Evolutionary conservation across 2,329 filamentous ascomycete genomes (phyloP), one percentile per base, ranked within the genome.

Genomic region (Cucurbitaria berberidis): DNA sequence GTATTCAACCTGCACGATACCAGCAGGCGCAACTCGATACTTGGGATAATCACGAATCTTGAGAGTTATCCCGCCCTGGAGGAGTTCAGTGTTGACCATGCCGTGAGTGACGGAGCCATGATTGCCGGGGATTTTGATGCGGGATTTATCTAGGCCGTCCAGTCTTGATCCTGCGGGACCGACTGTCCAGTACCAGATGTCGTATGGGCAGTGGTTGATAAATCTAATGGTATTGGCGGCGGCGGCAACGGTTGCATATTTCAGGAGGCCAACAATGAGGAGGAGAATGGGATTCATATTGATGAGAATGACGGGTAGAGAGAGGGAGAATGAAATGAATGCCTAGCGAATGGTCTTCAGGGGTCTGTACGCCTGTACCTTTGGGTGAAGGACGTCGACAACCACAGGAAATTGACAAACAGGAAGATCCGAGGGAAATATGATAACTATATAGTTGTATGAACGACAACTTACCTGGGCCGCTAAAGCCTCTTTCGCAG

Each of bases 1-100:
- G 49, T 68, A 68, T 43, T 69, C 65, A 1, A 63, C 46, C 36
- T 69, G 65, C 1, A 67, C 42, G 42, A 68, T 67, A 2, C 65
- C 64, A 3, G 57, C 58, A 2, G 64, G 62, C 1, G 50, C 55
- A 6, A 44, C 32, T 2, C 44, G 22, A 19, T 68, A 67, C 34
- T 45, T 16, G 2, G 62, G 60, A 3, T 57, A n/a, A 34, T 68
- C 65, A 22, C 66, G 59, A 13, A 69, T 55, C 35, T 68, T 70
- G 42, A 70, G 34, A 5, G 53, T 42, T 3, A 64, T 49, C 5
- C 65, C 64, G 11, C 57, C 56, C 6, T 34, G 34, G 2, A 48
- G 27, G 3, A 5, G 5, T 30, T 55, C 51, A 1, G 55, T 55
- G 27, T 57, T 51, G 2, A 30, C 3, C 62, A 69, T 62, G 13